Conservation (phyloP, 805 yeast species). For the Tetrapisispora taiwanensis region DNA sequence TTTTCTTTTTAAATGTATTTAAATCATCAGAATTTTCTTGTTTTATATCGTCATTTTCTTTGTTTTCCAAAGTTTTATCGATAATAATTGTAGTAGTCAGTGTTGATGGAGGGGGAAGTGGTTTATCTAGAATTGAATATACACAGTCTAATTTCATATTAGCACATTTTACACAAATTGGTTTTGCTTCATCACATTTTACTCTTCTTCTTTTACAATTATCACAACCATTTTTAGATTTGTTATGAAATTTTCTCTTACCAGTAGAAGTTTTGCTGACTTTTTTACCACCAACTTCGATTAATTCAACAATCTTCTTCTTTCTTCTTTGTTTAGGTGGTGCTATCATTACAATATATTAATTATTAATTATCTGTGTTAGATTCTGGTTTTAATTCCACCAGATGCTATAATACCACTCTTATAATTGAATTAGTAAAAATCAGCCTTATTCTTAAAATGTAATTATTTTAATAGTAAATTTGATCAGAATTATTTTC, state of each 20-base stretch:
- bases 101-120: background rate
- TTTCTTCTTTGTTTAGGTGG: constrained; percentile 8
- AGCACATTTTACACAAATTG: constrained; percentile 67
- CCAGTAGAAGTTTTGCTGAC: constrained; percentile 43
- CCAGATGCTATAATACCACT: too few species aligned
- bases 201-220: constrained; percentile 86
- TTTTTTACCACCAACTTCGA: constrained; percentile 32
- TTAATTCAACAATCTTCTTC: constrained; percentile 25
- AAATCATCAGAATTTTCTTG: background rate
- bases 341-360: background rate
- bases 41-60: background rate
- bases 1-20: background rate
- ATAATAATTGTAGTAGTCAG: background rate
- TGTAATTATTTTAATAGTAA: too few species aligned
- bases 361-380: too few species aligned
- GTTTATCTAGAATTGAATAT: constrained; percentile 29
- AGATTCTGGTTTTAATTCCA: too few species aligned
- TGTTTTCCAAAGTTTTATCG: background rate
- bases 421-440: too few species aligned
- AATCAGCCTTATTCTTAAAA: too few species aligned
- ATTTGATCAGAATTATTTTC: too few species aligned
- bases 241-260: constrained; percentile 80
- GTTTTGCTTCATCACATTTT: constrained; percentile 83
- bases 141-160: constrained; percentile 74
- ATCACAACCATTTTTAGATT: constrained; percentile 80